Conservation (phyloP, 2,329 filamentous ascomycete species). For the Fusarium newnesense region DNA sequence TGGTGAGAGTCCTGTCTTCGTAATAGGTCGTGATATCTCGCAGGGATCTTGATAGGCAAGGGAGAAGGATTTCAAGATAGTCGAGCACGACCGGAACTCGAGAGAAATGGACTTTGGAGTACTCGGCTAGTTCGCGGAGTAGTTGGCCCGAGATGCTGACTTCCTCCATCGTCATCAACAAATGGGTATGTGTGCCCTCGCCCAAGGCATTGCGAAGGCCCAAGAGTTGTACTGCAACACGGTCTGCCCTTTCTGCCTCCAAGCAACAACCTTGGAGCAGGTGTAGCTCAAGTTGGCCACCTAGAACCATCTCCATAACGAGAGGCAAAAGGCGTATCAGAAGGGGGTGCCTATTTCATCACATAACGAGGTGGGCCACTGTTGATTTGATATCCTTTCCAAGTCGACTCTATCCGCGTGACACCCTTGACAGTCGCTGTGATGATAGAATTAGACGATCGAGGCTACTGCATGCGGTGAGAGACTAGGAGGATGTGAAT, state of each 20-base stretch:
- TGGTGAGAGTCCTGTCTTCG: slow-evolving; percentile 59
- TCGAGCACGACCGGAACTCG: slow-evolving; percentile 63
- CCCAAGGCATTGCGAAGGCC: slow-evolving; percentile 59
- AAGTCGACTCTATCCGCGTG: background rate
- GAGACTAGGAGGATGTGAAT: slow-evolving; percentile 2
- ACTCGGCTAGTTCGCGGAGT: slow-evolving; percentile 65
- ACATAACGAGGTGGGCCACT: slow-evolving; percentile 23
- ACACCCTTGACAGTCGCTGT: slow-evolving; percentile 1
- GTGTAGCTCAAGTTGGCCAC: slow-evolving; percentile 46
- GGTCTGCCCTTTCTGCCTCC: slow-evolving; percentile 64
- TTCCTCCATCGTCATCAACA: slow-evolving; percentile 60
- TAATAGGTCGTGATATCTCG: slow-evolving; percentile 63
- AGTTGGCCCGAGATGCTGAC: slow-evolving; percentile 56
- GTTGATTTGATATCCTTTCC: slow-evolving; percentile 3
- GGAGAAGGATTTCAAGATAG: slow-evolving; percentile 66
- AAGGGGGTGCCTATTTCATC: slow-evolving; percentile 32
- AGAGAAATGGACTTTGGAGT: slow-evolving; percentile 61
- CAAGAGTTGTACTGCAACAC: slow-evolving; percentile 59
- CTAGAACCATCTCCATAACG: slow-evolving; percentile 47
- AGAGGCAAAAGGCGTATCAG: slow-evolving; percentile 22
- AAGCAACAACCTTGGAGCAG: slow-evolving; percentile 64
- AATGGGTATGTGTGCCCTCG: slow-evolving; percentile 57
- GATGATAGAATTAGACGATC: slow-evolving; percentile 22
- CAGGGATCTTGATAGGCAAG: slow-evolving; percentile 63
- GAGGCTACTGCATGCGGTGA: slow-evolving; percentile 33